Conservation (phyloP, 2,329 filamentous ascomycete genomes). For the Pestalotiopsis sp. region DNA sequence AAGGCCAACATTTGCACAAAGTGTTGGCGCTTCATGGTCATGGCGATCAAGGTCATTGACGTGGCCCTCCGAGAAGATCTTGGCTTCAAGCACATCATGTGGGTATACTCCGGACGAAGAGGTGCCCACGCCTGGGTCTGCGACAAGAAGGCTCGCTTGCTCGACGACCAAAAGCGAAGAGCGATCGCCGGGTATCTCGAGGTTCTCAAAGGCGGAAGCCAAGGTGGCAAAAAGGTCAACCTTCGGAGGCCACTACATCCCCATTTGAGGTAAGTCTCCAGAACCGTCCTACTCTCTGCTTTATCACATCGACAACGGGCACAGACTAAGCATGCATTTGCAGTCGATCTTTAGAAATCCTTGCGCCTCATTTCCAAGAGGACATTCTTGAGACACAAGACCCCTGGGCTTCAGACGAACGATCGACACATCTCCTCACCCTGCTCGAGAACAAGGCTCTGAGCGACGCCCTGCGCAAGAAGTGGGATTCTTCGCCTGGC, state of each 20-base stretch:
- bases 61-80: slow-evolving; percentile 88
- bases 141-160: slow-evolving; percentile 78
- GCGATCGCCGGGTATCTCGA: slow-evolving; percentile 90
- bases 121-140: slow-evolving; percentile 99
- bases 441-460: slow-evolving; percentile 81
- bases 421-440: slow-evolving; percentile 76
- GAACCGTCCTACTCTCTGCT: neutral
- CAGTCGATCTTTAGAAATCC: slow-evolving; percentile 80
- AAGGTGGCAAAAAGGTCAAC: slow-evolving; percentile 86
- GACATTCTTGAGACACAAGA: slow-evolving; percentile 85
- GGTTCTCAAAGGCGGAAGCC: slow-evolving; percentile 81
- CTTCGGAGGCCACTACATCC: slow-evolving; percentile 84
- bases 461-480: slow-evolving; percentile 78
- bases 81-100: slow-evolving; percentile 94
- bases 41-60: slow-evolving; percentile 95
- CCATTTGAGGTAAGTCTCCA: slow-evolving; percentile 66
- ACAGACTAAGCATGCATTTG: neutral
- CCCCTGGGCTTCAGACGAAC: slow-evolving; percentile 73
- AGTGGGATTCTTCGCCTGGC: slow-evolving; percentile 84
- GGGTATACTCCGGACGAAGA: slow-evolving; percentile 97
- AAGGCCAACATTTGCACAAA: slow-evolving; percentile 91
- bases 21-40: slow-evolving; percentile 97
- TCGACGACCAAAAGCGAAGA: slow-evolving; percentile 84
- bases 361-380: slow-evolving; percentile 81
- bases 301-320: neutral